These are phyloP conservation scores for Cercospora sesami DNA, from an alignment of 2,329 filamentous ascomycete species.

Conservation along the genomic window DNA sequence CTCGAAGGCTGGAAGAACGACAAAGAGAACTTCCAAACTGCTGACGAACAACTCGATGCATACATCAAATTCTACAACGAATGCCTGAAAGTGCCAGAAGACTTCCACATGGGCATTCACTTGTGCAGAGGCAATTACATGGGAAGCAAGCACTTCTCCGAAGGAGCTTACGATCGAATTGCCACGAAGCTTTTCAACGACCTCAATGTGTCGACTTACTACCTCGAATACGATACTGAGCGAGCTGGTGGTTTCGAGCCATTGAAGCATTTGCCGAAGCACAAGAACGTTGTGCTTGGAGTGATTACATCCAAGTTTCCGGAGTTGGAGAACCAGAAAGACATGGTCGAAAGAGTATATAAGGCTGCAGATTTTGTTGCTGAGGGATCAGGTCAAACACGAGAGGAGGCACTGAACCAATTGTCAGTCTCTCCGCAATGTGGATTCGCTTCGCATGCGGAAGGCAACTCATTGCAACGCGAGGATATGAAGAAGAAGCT, in stretches of 20 bases:
- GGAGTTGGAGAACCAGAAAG: slow-evolving; percentile 47
- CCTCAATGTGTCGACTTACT: slow-evolving; percentile 40
- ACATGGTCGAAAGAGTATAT: slow-evolving; percentile 50
- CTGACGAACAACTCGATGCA: slow-evolving; percentile 70
- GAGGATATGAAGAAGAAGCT: slow-evolving; percentile 75
- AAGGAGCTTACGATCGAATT: slow-evolving; percentile 51
- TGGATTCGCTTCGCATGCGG: slow-evolving; percentile 65
- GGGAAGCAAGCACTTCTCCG: slow-evolving; percentile 49
- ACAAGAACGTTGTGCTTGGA: slow-evolving; percentile 51
- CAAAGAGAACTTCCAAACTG: slow-evolving; percentile 64
- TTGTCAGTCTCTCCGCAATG: slow-evolving; percentile 67
- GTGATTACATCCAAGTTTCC: slow-evolving; percentile 51
- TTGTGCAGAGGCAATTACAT: slow-evolving; percentile 61
- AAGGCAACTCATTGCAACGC: slow-evolving; percentile 59
- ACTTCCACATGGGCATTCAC: slow-evolving; percentile 76
- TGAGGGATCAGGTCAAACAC: slow-evolving; percentile 59
- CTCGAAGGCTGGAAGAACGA: slow-evolving; percentile 69
- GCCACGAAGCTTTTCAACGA: slow-evolving; percentile 42
- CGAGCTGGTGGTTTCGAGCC: slow-evolving; percentile 52
- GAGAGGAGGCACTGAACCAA: slow-evolving; percentile 67
- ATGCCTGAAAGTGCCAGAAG: slow-evolving; percentile 58
- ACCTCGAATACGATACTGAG: slow-evolving; percentile 49
- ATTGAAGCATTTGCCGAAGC: slow-evolving; percentile 46
- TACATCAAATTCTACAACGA: slow-evolving; percentile 79
- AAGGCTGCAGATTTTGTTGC: slow-evolving; percentile 66